phyloP scores from a whole-genome alignment of 2,329 filamentous ascomycete species.

The Phyllosticta ampelicida region DNA sequence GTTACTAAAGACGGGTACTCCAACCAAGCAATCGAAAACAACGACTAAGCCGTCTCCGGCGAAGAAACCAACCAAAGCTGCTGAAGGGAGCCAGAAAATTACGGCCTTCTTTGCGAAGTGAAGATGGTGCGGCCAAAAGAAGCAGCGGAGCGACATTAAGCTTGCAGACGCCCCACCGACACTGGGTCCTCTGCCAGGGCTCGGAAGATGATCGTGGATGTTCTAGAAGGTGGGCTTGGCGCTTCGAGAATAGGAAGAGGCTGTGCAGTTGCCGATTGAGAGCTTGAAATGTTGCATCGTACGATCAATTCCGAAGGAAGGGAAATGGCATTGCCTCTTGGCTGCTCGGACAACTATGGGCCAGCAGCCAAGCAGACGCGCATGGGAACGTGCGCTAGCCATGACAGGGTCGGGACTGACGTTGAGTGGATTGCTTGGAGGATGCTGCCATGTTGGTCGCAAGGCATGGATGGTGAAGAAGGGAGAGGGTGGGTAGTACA shows the following conservation, averaged over 20 bases:
- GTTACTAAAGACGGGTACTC: constrained; percentile 15
- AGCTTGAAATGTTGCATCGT: neutral
- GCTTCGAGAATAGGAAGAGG: neutral
- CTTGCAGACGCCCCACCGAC: neutral
- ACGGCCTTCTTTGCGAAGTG: constrained; percentile 46
- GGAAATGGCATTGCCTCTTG: neutral
- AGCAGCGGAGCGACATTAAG: neutral
- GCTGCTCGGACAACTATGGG: neutral
- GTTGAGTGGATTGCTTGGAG: neutral
- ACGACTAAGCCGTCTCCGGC: constrained; percentile 16
- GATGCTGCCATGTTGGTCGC: neutral
- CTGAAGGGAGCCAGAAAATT: constrained; percentile 45
- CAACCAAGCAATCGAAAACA: constrained; percentile 12
- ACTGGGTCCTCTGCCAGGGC: neutral
- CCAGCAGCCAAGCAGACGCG: neutral
- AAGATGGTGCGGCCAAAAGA: constrained; percentile 12
- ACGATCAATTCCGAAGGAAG: neutral
- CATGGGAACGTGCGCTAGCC: neutral
- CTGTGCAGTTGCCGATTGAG: neutral
- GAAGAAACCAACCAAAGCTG: constrained; percentile 19
- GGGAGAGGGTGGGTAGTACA: neutral
- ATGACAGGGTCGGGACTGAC: neutral
- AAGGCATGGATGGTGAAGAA: neutral
- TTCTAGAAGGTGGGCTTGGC: neutral
- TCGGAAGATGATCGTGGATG: neutral